Base-by-base conservation (phyloP, 202 grass and related monocot genomes). In the Schoenoplectus tabernaemontani region DNA sequence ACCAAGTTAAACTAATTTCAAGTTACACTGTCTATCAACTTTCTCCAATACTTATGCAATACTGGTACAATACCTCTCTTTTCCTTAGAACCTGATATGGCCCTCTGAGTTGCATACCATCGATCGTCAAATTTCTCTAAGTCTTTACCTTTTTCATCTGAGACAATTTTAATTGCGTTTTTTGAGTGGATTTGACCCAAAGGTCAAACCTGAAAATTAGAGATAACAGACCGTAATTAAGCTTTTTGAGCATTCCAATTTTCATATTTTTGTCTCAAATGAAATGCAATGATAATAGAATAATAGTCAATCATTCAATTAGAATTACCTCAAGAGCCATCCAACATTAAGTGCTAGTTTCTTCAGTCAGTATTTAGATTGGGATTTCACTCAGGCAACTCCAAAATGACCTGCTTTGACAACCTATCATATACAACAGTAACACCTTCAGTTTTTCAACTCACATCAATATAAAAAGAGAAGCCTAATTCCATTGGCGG, bases 321-420 rank as follows among this genome's bases (percentile, higher is more conserved):
- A 7, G 2, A 36, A 70, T 2, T 51, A 68, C 46, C 67, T 72
- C 53, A 50, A 37, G 38, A 76, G 95, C 95, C 95, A 98, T 98
- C 91, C 91, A 98, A 59, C 95, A 82, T 70, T 98, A 98, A 57
- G 96, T 59, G 17, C 93, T 90, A 20, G 93, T 97, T 87, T 97
- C 93, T 48, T 88, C 93, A 64, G 93, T 97, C 93, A 97, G 93
- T 78, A 97, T 81, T 79, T 90, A 39, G 90, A 86, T 71, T 89
- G 85, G 82, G 87, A 81, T 93, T 93, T 88, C 78, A 97, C 93
- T 79, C 93, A 90, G 42, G 93, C 87, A 70, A 97, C 93, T 81
- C 93, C 90, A 70, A 97, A 97, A 91, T 97, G 90, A 65, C 88
- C 87, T 77, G 93, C 90, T 79, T 97, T 97, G 15, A 97, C 90